phyloP scores from a whole-genome alignment of 345 rosid species.

The Acer saccharum region DNA sequence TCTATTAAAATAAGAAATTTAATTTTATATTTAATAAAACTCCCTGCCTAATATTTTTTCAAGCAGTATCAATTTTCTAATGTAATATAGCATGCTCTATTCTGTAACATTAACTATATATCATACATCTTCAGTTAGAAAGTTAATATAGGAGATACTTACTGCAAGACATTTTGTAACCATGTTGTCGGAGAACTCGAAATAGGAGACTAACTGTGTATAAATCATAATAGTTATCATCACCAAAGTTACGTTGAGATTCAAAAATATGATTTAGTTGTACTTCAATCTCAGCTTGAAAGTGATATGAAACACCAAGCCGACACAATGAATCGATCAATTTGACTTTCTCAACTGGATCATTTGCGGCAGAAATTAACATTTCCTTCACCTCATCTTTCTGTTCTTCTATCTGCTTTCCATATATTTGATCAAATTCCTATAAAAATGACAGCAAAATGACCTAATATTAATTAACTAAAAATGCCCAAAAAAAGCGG shows the following conservation, averaged over 20 bases:
- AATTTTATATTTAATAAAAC: no score
- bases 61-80: not conserved
- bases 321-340: not conserved
- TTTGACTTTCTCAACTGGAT: not conserved
- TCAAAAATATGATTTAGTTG: not conserved
- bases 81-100: not conserved
- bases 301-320: constrained; percentile 16
- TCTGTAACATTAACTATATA: no score
- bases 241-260: not conserved
- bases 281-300: not conserved
- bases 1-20: no score
- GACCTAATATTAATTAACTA: no score
- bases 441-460: not conserved
- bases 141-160: not conserved
- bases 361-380: not conserved
- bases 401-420: not conserved
- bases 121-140: not conserved
- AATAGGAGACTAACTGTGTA: constrained; percentile 6
- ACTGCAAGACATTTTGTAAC: not conserved
- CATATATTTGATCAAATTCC: not conserved
- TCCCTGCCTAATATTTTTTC: not conserved
- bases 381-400: constrained; percentile 1
- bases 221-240: not conserved
- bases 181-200: constrained; percentile 4
- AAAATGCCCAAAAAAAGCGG: no score